Evolutionary conservation across 371 early-diverging fungal genomes (phyloP).

Genomic region (Lichtheimia ornata): DNA sequence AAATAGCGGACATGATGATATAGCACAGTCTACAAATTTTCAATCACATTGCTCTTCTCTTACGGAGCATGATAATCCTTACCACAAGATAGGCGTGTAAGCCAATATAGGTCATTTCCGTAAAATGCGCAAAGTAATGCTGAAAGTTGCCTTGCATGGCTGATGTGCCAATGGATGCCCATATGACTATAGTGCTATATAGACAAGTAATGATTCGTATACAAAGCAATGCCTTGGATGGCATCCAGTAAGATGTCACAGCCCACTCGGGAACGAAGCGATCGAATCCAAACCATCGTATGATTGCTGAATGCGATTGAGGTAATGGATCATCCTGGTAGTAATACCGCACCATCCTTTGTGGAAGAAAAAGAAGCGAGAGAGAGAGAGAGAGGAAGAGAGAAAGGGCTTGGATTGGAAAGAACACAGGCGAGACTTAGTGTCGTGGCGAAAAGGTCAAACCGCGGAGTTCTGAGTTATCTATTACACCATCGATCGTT

Average conservation of each 20-base stretch:
- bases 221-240: slow-evolving; percentile 39
- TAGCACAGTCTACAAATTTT: slow-evolving; percentile 18
- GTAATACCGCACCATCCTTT: background rate
- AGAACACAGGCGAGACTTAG: too few species aligned
- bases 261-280: slow-evolving; percentile 56
- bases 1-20: slow-evolving; percentile 38
- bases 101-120: slow-evolving; percentile 54
- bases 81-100: slow-evolving; percentile 54
- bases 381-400: background rate
- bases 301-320: slow-evolving; percentile 25
- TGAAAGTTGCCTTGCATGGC: slow-evolving; percentile 14
- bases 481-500: too few species aligned
- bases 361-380: background rate
- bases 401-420: background rate
- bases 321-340: slow-evolving; percentile 22
- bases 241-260: slow-evolving; percentile 57
- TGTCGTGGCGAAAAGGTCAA: too few species aligned
- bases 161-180: slow-evolving; percentile 40
- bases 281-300: slow-evolving; percentile 52
- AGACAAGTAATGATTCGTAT: slow-evolving; percentile 39
- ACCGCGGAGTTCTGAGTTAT: too few species aligned
- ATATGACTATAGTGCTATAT: slow-evolving; percentile 43
- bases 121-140: slow-evolving; percentile 49
- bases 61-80: background rate
- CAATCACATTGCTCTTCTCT: background rate